phyloP scores from a whole-genome alignment of 257 asterid genomes.

The Solanum medicagineum region DNA sequence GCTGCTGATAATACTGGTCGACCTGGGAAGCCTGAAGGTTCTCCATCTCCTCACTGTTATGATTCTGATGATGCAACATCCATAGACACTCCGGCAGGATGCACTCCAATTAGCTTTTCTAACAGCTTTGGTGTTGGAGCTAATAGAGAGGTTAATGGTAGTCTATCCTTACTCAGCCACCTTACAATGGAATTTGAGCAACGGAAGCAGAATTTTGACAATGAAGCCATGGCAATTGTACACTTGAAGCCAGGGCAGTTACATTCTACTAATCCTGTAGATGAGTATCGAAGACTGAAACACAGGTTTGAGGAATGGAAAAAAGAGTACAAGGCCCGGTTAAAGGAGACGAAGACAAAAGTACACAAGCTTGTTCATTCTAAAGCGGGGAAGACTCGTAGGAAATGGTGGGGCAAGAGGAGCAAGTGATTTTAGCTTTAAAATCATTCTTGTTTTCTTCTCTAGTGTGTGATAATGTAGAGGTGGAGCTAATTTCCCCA shows the following conservation, averaged over 20 bases:
- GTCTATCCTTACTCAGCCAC: conserved; percentile 22
- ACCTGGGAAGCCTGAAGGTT: conserved; percentile 30
- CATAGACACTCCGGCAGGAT: conserved; percentile 52
- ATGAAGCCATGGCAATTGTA: conserved; percentile 32
- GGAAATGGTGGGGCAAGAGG: conserved; percentile 74
- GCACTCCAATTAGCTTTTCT: conserved; percentile 37
- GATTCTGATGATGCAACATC: conserved; percentile 57
- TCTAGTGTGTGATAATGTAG: not conserved
- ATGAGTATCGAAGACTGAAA: conserved; percentile 45
- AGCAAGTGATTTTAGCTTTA: conserved; percentile 17
- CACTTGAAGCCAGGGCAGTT: conserved; percentile 31
- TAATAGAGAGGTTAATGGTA: conserved; percentile 30
- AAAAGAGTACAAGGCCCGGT: conserved; percentile 48
- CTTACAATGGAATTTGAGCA: conserved; percentile 59
- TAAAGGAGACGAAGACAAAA: conserved; percentile 52
- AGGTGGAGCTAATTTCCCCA: not conserved
- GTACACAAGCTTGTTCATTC: conserved; percentile 20
- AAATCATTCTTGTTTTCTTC: not conserved
- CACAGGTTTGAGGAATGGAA: conserved; percentile 53
- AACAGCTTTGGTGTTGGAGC: conserved; percentile 16
- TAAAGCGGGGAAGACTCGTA: conserved; percentile 35
- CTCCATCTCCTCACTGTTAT: conserved; percentile 44
- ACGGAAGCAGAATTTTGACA: conserved; percentile 39
- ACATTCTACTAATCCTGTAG: conserved; percentile 11
- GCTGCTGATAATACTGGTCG: conserved; percentile 24